phyloP scores from a whole-genome alignment of 805 yeast species.

The Candida pini region DNA sequence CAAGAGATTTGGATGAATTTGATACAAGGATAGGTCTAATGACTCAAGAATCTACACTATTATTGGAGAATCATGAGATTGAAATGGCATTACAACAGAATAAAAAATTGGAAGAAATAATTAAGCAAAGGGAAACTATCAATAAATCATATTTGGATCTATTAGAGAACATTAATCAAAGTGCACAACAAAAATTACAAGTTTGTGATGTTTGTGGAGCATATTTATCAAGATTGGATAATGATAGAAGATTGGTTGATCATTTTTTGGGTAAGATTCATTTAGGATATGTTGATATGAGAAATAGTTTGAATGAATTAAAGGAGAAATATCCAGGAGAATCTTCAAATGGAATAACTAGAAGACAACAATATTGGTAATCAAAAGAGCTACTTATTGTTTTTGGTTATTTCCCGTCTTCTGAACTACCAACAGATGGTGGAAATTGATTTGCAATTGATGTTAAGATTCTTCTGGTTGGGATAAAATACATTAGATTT shows the following conservation, averaged over 20 bases:
- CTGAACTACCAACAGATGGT: conserved; percentile 28
- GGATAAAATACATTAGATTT: conserved; percentile 6
- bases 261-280: conserved; percentile 88
- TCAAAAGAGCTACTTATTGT: not conserved
- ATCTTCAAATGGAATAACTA: not conserved
- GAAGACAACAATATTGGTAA: not conserved
- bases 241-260: conserved; percentile 82
- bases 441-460: conserved; percentile 27
- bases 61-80: conserved; percentile 45
- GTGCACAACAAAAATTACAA: conserved; percentile 85
- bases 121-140: conserved; percentile 42
- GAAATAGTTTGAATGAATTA: conserved; percentile 45
- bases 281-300: conserved; percentile 72
- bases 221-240: conserved; percentile 76
- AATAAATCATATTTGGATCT: conserved; percentile 53
- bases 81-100: conserved; percentile 47
- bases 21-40: conserved; percentile 62
- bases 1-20: conserved; percentile 51
- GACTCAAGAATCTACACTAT: conserved; percentile 56
- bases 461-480: conserved; percentile 16
- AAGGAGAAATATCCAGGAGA: conserved; percentile 15
- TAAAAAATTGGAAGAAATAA: conserved; percentile 38
- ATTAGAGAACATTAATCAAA: conserved; percentile 71
- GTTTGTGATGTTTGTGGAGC: conserved; percentile 91
- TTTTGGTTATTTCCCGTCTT: conserved; percentile 9